Conservation (phyloP, 83 land plant species). For the Diphasiastrum complanatum region DNA sequence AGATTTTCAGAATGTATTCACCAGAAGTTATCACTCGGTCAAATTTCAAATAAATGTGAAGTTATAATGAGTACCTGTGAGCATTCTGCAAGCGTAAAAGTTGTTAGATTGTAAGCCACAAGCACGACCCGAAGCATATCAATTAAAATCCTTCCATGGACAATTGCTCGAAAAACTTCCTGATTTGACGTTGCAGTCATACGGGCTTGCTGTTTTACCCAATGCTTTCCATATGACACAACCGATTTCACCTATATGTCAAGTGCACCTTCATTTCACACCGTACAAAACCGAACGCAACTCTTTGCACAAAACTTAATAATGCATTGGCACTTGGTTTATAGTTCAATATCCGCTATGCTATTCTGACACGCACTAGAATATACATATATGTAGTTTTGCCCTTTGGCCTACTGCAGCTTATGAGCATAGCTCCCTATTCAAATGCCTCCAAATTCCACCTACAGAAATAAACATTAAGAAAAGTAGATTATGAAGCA, state of each 20-base stretch:
- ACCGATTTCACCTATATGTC: constrained; percentile 39
- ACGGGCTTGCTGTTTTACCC: constrained; percentile 37
- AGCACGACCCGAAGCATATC: constrained; percentile 37
- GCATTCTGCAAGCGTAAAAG: constrained; percentile 37
- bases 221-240: constrained; percentile 37
- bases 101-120: constrained; percentile 32
- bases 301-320: too few species aligned
- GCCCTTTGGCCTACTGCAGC: too few species aligned
- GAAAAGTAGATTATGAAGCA: too few species aligned
- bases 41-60: too few species aligned
- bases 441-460: neutral
- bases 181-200: constrained; percentile 41
- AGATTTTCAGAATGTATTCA: too few species aligned
- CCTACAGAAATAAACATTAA: neutral
- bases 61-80: constrained; percentile 23
- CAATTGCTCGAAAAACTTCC: constrained; percentile 28
- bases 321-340: too few species aligned
- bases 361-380: too few species aligned
- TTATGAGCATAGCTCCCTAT: neutral
- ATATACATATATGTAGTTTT: too few species aligned
- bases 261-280: too few species aligned
- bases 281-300: too few species aligned
- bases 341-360: too few species aligned
- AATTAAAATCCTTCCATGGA: constrained; percentile 31
- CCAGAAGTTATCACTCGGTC: too few species aligned